A percentile compares a stretch with the other conserved stretches of the same genome.
These are phyloP conservation scores for Starmerella cellae DNA, from an alignment of 805 yeast genomes.

Conservation along the genomic window DNA sequence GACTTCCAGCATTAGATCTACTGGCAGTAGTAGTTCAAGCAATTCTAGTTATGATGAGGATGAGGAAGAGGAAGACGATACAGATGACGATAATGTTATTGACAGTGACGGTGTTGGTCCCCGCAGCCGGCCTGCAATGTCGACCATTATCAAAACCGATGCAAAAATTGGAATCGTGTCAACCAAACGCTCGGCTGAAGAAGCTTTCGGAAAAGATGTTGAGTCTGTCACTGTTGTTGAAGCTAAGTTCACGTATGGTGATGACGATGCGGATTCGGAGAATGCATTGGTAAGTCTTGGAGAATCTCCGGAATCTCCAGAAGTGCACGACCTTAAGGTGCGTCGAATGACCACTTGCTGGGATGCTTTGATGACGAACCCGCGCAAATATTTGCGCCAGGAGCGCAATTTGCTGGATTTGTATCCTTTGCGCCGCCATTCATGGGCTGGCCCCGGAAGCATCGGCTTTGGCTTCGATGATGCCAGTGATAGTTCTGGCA, in stretches of 20 bases:
- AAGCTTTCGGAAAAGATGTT: slow-evolving; percentile 2
- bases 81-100: slow-evolving; percentile 5
- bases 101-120: slow-evolving; percentile 1
- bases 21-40: too few species aligned
- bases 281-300: neutral
- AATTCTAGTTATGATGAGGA: slow-evolving; percentile 1
- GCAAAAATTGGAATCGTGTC: too few species aligned
- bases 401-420: slow-evolving; percentile 24
- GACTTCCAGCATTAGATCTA: too few species aligned
- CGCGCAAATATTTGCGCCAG: slow-evolving; percentile 23
- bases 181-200: slow-evolving; percentile 5
- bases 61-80: slow-evolving; percentile 6
- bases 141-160: too few species aligned
- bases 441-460: slow-evolving; percentile 22
- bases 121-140: slow-evolving; percentile 14
- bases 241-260: neutral
- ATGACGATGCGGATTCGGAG: neutral
- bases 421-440: slow-evolving; percentile 25
- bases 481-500: neutral
- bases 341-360: slow-evolving; percentile 25
- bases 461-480: slow-evolving; percentile 2
- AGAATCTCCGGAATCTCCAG: too few species aligned
- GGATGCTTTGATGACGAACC: slow-evolving; percentile 23
- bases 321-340: too few species aligned
- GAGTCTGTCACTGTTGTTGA: neutral